phyloP scores from a whole-genome alignment of 2,329 filamentous ascomycete species.

The Talaromyces sp. region DNA sequence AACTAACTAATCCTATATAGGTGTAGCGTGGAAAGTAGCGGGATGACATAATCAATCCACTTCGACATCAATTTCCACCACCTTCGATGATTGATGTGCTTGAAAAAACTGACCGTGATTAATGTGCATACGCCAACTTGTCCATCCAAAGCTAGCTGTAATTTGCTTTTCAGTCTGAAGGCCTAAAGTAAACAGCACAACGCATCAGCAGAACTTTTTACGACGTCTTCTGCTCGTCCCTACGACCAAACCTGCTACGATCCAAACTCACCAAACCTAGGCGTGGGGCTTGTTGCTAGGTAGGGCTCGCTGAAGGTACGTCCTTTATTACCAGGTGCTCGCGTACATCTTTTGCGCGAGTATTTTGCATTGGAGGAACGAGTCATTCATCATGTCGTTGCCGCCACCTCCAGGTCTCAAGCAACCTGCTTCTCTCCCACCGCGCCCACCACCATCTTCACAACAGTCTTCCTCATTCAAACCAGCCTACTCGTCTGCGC shows the following conservation, averaged over 20 bases:
- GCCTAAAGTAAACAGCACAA: background rate
- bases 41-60: background rate
- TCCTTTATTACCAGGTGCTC: constrained; percentile 27
- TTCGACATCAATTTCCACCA: background rate
- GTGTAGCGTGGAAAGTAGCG: background rate
- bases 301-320: constrained; percentile 37
- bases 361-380: constrained; percentile 26
- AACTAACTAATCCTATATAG: background rate
- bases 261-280: background rate
- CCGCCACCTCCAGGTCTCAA: constrained; percentile 74
- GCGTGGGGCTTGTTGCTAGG: constrained; percentile 2
- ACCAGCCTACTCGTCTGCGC: constrained; percentile 47
- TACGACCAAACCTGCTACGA: background rate
- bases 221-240: background rate
- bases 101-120: background rate
- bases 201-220: background rate
- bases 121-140: background rate
- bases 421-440: constrained; percentile 62
- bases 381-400: constrained; percentile 67
- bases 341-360: constrained; percentile 9
- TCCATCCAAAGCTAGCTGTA: background rate
- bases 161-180: background rate
- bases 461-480: constrained; percentile 39
- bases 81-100: background rate
- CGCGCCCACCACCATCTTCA: constrained; percentile 64